Base-by-base conservation (phyloP, 1,139 yeast genomes). In the Geotrichum europaeum region DNA sequence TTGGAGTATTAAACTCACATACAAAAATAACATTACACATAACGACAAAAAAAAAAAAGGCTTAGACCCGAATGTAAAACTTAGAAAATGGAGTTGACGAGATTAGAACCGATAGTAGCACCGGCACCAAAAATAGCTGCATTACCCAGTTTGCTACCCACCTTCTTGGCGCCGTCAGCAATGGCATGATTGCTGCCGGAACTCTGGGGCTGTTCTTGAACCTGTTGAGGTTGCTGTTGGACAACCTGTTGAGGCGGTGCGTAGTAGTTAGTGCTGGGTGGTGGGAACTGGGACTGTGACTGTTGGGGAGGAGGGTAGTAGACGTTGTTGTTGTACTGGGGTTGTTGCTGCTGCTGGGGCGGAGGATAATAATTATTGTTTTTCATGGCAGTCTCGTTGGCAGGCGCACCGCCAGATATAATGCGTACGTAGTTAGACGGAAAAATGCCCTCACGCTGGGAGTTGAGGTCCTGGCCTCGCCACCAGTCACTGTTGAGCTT, bases 81-180 rank as follows among this genome's bases (percentile, higher is more conserved):
- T 59, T 80, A 89, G 68, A 91, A 88, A 64, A 92, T 91, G 53
- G 90, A 83, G 76, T 92, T 87, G 64, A 94, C 90, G 60, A 94
- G 66, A 70, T 92, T 94, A 58, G 92, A 81, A 69, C 98, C 98
- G 61, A 92, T 79, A 1, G 97, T 87, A 53, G 98, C 97, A 79
- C 98, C 99, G 18, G 97, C 98, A 75, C 97, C 98, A 68, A 90
- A 92, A 62, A 92, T 84, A 40, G 96, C 96, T 6, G 97, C 97
- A 68, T 90, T 86, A 60, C 97, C 97, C 60, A 92, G 77, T 75
- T 89, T 87, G 62, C 88, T 80, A 22, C 97, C 97, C 68, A 89
- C 84, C 72, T 82, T 86, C 73, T 82, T 84, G 60, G 87, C 71
- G 9, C 77, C 79, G 7, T 76, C 76, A 45, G 70, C 67, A 43